Conservation (phyloP, 352 stramenopile genomes). For the Pythium pyrilobum region DNA sequence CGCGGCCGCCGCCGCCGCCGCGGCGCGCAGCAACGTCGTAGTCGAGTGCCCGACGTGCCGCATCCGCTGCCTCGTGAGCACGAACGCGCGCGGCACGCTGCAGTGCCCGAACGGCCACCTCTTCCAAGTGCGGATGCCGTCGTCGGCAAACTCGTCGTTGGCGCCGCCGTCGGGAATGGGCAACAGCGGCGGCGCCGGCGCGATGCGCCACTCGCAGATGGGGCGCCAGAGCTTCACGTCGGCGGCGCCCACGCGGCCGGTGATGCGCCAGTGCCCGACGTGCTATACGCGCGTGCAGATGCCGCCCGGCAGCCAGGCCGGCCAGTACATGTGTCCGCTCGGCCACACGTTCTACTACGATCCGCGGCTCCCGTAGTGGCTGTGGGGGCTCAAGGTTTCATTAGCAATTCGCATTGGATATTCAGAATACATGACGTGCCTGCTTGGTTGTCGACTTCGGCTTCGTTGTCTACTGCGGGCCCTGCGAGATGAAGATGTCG, state of each 20-base stretch:
- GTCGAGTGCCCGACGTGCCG: conserved; percentile 39
- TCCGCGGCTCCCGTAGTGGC: conserved; percentile 34
- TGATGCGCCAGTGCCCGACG: conserved; percentile 84
- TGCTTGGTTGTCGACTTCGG: not conserved
- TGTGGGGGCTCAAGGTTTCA: not conserved
- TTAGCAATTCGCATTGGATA: not conserved
- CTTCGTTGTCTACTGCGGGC: conserved; percentile 20
- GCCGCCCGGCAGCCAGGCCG: conserved; percentile 73
- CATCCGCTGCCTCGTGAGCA: conserved; percentile 39
- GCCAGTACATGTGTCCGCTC: conserved; percentile 87
- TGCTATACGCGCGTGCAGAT: conserved; percentile 88
- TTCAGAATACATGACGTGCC: not conserved
- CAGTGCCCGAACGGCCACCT: conserved; percentile 43
- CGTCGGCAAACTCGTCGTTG: conserved; percentile 4
- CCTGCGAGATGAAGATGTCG: conserved; percentile 67
- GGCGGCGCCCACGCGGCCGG: conserved; percentile 27
- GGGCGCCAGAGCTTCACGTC: conserved; percentile 18
- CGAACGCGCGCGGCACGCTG: conserved; percentile 31
- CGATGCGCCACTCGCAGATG: conserved; percentile 22
- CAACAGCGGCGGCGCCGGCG: conserved; percentile 13
- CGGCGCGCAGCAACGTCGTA: conserved; percentile 32
- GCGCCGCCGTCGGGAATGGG: not conserved
- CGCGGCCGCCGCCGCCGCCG: conserved; percentile 15
- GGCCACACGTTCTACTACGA: conserved; percentile 86
- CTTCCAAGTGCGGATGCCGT: conserved; percentile 36